phyloP scores from a whole-genome alignment of 2,329 filamentous ascomycete species.

The Fusarium domesticum region DNA sequence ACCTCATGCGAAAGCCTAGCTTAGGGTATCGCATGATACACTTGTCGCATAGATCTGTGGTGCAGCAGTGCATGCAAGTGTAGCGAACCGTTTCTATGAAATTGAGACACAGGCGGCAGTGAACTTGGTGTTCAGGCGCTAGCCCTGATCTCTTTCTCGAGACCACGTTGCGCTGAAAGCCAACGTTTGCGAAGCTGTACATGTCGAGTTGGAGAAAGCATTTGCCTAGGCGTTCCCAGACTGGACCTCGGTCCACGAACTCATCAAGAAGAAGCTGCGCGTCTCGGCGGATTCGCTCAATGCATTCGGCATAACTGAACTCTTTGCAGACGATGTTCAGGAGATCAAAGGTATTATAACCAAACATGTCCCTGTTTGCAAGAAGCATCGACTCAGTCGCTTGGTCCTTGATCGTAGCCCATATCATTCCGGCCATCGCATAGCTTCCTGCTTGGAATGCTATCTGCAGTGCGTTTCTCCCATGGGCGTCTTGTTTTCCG shows the following conservation, averaged over 20 bases:
- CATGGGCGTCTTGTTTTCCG: constrained; percentile 10
- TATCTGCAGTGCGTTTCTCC: constrained; percentile 11
- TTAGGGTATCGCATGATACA: constrained; percentile 6
- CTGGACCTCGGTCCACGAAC: not conserved
- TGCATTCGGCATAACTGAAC: constrained; percentile 1
- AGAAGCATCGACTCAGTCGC: constrained; percentile 4
- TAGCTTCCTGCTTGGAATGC: constrained; percentile 7
- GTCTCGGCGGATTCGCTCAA: constrained; percentile 7
- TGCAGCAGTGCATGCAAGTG: constrained; percentile 10
- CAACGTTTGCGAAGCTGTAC: constrained; percentile 12
- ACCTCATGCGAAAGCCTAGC: constrained; percentile 10
- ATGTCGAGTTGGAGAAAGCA: constrained; percentile 10
- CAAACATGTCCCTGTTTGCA: constrained; percentile 14
- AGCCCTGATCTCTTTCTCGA: constrained; percentile 6
- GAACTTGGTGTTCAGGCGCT: constrained; percentile 6
- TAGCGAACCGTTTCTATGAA: constrained; percentile 2
- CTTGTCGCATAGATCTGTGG: constrained; percentile 6
- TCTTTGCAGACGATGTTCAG: not conserved
- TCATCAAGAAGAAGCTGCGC: constrained; percentile 10
- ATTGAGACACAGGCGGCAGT: constrained; percentile 13
- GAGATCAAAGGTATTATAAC: constrained; percentile 8
- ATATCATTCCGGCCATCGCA: constrained; percentile 9
- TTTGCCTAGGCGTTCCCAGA: constrained; percentile 13
- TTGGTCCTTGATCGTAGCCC: constrained; percentile 7
- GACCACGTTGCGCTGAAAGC: constrained; percentile 9